Evolutionary conservation across 179 eudicot species (phyloP), one percentile per base, ranked within the genome.

Genomic region (Silene noctiflora): DNA sequence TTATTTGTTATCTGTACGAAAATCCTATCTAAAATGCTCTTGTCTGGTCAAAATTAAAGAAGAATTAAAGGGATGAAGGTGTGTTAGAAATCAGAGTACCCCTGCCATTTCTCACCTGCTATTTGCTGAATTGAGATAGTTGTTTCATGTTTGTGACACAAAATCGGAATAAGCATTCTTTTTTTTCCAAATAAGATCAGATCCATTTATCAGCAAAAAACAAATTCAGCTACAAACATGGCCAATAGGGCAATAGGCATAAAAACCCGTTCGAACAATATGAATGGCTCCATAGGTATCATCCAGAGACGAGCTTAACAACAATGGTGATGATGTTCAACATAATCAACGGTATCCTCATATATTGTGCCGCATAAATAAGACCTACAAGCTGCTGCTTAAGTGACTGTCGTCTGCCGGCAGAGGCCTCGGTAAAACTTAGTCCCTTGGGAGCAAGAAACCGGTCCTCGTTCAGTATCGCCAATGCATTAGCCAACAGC

Each of bases 401-500:
- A 5, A 91, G 46, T 1, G 92, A 77, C 80, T 84, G 85, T 75
- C 86, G 86, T 75, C 82, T 77, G 71, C 90, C 89, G 4, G 89
- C 90, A 21, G 88, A 77, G 67, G 81, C 88, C 76, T 93, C 98
- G 29, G 89, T 81, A 83, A 93, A 88, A 87, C 91, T 89, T 84
- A 92, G 82, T 20, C 98, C 93, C 80, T 87, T 89, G 1, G 96
- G 96, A 51, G 91, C 86, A 69, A 93, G 92, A 75, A 93, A 93
- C 35, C 94, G 86, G 62, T 93, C 98, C 81, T 89, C 98, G 51
- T 93, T 93, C 42, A 89, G 76, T 87, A 93, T 93, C 27, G 98
- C 98, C 76, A 91, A 81, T 22, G 97, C 97, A 77, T 93, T 93
- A 9, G 96, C 94, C 80, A 93, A 86, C 73, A 91, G 94, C 81